phyloP scores from a whole-genome alignment of 768 basidiomycete species.

The Tylopilus cervinicoccineus region DNA sequence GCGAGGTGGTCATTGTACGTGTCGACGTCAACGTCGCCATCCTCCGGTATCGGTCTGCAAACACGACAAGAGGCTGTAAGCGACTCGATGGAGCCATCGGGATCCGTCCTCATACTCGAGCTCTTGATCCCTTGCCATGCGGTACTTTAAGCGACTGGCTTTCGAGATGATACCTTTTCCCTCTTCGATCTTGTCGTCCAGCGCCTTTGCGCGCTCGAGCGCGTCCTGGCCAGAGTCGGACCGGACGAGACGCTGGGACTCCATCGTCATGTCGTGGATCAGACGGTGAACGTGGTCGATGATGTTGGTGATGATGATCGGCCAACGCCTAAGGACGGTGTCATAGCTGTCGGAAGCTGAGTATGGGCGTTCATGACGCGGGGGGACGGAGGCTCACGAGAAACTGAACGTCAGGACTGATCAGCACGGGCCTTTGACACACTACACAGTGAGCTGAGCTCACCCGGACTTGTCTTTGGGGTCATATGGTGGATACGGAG shows the following conservation, averaged over 20 bases:
- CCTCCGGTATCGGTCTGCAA: slow-evolving; percentile 62
- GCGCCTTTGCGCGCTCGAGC: slow-evolving; percentile 18
- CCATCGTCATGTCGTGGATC: slow-evolving; percentile 58
- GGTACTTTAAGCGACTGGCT: slow-evolving; percentile 78
- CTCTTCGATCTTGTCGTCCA: slow-evolving; percentile 55
- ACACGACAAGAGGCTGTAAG: not conserved
- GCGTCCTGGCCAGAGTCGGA: slow-evolving; percentile 1
- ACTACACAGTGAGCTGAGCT: slow-evolving; percentile 10
- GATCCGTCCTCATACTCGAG: slow-evolving; percentile 49
- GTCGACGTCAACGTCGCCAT: slow-evolving; percentile 65
- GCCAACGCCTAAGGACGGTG: slow-evolving; percentile 78
- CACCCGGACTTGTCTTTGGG: slow-evolving; percentile 67
- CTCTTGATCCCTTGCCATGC: slow-evolving; percentile 74
- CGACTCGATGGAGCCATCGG: not conserved
- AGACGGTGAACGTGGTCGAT: slow-evolving; percentile 72
- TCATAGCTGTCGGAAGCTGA: slow-evolving; percentile 51
- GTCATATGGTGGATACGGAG: slow-evolving; percentile 69
- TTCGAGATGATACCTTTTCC: slow-evolving; percentile 74
- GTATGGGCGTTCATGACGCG: not conserved
- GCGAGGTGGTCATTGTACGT: slow-evolving; percentile 77
- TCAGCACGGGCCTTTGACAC: not conserved
- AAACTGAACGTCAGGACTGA: slow-evolving; percentile 43
- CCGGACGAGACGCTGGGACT: slow-evolving; percentile 24
- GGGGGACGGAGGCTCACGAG: slow-evolving; percentile 41
- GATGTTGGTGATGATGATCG: slow-evolving; percentile 75